phyloP scores from a whole-genome alignment of 1,284 basidiomycete genomes.

The Athelia psychrophila region DNA sequence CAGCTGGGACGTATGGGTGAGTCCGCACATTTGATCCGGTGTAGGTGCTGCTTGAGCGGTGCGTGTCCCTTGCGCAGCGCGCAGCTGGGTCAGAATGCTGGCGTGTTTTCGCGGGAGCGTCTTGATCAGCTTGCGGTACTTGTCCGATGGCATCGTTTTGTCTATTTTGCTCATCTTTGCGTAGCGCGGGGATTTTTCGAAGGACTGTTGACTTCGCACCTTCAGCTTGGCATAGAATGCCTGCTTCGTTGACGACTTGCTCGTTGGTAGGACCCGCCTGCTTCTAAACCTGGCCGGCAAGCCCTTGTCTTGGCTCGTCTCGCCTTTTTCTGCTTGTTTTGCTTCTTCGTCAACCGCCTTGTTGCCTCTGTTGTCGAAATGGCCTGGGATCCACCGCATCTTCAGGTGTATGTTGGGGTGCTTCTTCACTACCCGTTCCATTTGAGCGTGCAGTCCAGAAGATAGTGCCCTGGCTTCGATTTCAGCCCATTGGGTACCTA shows the following conservation, averaged over 20 bases:
- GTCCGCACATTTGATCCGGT: constrained; percentile 10
- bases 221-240: constrained; percentile 5
- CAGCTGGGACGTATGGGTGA: constrained; percentile 16
- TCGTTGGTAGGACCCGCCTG: constrained; percentile 11
- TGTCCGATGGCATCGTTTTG: constrained; percentile 4
- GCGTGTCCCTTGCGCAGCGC: constrained; percentile 18
- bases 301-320: not conserved
- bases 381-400: constrained; percentile 22
- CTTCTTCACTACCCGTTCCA: not conserved
- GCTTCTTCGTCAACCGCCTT: constrained; percentile 23
- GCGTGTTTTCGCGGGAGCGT: constrained; percentile 11
- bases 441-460: not conserved
- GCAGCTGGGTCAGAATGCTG: constrained; percentile 22
- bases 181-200: constrained; percentile 6
- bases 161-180: constrained; percentile 1
- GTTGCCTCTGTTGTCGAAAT: constrained; percentile 20
- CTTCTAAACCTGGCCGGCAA: constrained; percentile 13
- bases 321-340: constrained; percentile 20
- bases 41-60: constrained; percentile 15
- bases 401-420: constrained; percentile 3
- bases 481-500: constrained; percentile 4
- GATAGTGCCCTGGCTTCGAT: constrained; percentile 15
- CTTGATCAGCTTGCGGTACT: constrained; percentile 12
- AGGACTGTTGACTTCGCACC: not conserved
- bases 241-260: constrained; percentile 14